Conservation (phyloP, 768 basidiomycete species). For the Rhizopogon vesiculosus region DNA sequence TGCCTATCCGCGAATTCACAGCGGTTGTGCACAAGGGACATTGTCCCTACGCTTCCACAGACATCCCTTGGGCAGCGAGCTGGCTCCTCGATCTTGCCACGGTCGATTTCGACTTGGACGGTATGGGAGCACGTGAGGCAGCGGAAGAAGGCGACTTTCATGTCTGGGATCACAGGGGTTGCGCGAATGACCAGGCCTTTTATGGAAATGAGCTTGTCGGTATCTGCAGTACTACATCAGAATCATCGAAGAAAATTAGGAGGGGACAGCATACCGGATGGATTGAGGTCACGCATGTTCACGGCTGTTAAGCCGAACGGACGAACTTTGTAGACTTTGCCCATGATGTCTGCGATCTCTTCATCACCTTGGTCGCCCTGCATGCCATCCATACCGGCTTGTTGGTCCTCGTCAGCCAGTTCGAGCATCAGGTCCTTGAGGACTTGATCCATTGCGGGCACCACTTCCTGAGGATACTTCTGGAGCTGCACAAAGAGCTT, state of each 20-base stretch:
- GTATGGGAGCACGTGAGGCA: constrained; percentile 95
- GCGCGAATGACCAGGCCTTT: constrained; percentile 97
- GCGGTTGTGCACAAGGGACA: constrained; percentile 95
- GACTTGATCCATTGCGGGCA: constrained; percentile 96
- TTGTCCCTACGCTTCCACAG: constrained; percentile 82
- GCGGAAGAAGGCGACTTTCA: constrained; percentile 98
- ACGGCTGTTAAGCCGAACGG: constrained; percentile 81
- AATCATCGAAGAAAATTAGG: not conserved
- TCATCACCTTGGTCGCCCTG: constrained; percentile 69
- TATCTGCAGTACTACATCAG: constrained; percentile 51
- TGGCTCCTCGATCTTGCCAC: constrained; percentile 97
- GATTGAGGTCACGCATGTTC: constrained; percentile 96
- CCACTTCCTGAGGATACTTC: constrained; percentile 95
- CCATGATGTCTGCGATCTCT: constrained; percentile 86
- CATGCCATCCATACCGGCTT: constrained; percentile 71
- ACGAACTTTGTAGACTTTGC: constrained; percentile 85
- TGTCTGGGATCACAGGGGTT: constrained; percentile 97
- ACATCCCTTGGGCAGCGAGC: constrained; percentile 89
- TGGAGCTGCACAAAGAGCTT: constrained; percentile 81
- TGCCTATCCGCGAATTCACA: constrained; percentile 96
- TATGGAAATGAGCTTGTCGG: constrained; percentile 94
- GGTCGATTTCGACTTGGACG: constrained; percentile 94
- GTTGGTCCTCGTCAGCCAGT: constrained; percentile 76
- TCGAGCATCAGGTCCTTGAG: constrained; percentile 92
- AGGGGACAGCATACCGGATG: constrained; percentile 56